phyloP scores from a whole-genome alignment of 1,139 yeast species.

The Yamadazyma buinensis region DNA sequence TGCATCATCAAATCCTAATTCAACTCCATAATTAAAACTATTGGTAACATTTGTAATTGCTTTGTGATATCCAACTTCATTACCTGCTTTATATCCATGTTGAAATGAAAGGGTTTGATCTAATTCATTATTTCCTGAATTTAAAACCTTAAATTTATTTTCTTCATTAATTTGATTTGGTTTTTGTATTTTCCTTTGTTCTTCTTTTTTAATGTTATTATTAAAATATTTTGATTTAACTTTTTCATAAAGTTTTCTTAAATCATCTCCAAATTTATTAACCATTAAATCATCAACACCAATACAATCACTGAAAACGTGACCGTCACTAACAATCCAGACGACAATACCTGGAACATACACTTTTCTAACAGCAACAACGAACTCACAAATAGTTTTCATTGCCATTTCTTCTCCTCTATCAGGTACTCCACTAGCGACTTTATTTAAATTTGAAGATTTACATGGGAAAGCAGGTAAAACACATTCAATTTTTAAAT shows the following conservation, averaged over 20 bases:
- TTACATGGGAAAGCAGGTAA: constrained; percentile 66
- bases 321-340: constrained; percentile 62
- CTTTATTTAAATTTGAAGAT: constrained; percentile 53
- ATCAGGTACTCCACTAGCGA: constrained; percentile 49
- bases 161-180: neutral
- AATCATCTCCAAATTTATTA: constrained; percentile 41
- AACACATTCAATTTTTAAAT: constrained; percentile 49
- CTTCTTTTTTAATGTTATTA: neutral
- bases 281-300: constrained; percentile 52
- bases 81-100: too few species aligned
- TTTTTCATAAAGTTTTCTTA: constrained; percentile 36
- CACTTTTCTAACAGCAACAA: constrained; percentile 28
- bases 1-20: neutral
- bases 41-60: neutral
- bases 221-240: constrained; percentile 13
- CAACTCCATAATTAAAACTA: too few species aligned
- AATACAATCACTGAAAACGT: constrained; percentile 61
- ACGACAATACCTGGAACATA: constrained; percentile 55
- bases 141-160: too few species aligned
- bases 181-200: neutral
- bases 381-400: constrained; percentile 28
- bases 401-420: constrained; percentile 40
- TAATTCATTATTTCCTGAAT: too few species aligned
- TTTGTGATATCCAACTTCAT: neutral
- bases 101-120: too few species aligned